Evolutionary conservation across 2,329 filamentous ascomycete species (phyloP).

Genomic region (Trichoderma sp.): DNA sequence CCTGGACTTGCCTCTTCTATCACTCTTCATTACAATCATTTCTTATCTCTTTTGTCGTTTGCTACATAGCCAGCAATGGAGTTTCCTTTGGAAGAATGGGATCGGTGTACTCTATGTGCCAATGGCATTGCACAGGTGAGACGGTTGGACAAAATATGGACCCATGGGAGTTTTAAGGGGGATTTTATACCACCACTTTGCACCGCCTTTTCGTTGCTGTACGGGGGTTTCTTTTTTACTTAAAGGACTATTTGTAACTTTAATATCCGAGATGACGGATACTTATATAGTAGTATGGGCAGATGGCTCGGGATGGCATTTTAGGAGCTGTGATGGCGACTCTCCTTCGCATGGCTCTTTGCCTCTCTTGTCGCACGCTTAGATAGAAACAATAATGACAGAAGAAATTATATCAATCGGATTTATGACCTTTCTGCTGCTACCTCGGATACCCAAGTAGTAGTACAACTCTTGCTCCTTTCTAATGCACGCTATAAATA

Average conservation of each 20-base stretch:
- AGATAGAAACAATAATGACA: background rate
- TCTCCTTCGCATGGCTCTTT: background rate
- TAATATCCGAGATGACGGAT: background rate
- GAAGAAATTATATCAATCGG: background rate
- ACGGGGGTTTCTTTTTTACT: background rate
- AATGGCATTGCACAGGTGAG: background rate
- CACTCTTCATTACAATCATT: background rate
- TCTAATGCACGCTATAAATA: background rate
- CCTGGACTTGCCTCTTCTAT: background rate
- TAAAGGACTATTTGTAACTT: background rate
- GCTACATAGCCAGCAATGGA: background rate
- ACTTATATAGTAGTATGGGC: background rate
- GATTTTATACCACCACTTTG: conserved; percentile 4
- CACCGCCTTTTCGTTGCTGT: background rate
- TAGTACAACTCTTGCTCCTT: background rate
- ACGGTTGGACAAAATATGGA: background rate
- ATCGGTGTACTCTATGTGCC: background rate
- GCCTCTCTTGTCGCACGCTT: background rate
- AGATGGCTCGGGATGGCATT: background rate
- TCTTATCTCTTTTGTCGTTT: background rate
- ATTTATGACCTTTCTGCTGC: background rate
- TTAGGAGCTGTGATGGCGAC: background rate
- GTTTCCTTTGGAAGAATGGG: background rate
- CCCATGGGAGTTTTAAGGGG: background rate
- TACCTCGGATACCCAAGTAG: background rate